A percentile compares a stretch with the other conserved stretches of the same genome.
Conservation (phyloP, 1,284 basidiomycete species). For the Cryptococcus amylolentus region DNA sequence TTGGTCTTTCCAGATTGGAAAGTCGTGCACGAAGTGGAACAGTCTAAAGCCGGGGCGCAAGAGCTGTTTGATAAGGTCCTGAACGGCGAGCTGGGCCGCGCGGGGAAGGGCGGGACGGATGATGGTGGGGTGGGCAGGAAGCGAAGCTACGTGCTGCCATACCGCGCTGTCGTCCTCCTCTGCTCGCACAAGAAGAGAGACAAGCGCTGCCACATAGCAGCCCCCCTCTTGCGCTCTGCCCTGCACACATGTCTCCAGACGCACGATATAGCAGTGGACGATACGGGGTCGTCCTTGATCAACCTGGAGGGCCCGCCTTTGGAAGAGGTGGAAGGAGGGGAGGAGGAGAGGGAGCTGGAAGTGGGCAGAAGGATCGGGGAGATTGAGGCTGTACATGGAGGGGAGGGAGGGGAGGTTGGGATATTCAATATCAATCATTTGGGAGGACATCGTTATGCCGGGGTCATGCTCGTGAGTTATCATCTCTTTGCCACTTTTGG, state of each 20-base stretch:
- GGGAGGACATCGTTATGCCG: conserved; percentile 86
- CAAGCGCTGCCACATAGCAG: conserved; percentile 81
- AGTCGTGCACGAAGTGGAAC: conserved; percentile 65
- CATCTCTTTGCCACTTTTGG: background rate
- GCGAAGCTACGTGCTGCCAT: conserved; percentile 62
- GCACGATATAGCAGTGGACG: conserved; percentile 45
- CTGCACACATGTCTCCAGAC: conserved; percentile 36
- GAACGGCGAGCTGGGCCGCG: conserved; percentile 54
- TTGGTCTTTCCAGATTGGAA: conserved; percentile 89
- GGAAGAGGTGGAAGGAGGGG: conserved; percentile 58
- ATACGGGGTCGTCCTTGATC: conserved; percentile 49
- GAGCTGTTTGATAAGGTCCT: conserved; percentile 63
- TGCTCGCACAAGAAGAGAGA: conserved; percentile 90
- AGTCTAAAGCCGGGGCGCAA: conserved; percentile 61
- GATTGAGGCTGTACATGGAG: conserved; percentile 49
- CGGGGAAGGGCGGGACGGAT: conserved; percentile 19
- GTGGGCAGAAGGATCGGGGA: conserved; percentile 55
- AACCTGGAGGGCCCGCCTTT: conserved; percentile 57
- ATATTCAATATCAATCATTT: conserved; percentile 82
- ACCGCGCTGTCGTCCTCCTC: conserved; percentile 68
- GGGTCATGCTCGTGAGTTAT: conserved; percentile 75
- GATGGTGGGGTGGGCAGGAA: conserved; percentile 50
- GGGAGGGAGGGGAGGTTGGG: conserved; percentile 58
- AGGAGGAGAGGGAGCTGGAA: conserved; percentile 51
- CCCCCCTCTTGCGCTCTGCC: conserved; percentile 67